Percentiles rank a stretch among this genome's conserved stretches.
These are phyloP conservation scores for Neodidymelliopsis sp. DNA, from an alignment of 2,329 filamentous ascomycete species.

Conservation along the genomic window DNA sequence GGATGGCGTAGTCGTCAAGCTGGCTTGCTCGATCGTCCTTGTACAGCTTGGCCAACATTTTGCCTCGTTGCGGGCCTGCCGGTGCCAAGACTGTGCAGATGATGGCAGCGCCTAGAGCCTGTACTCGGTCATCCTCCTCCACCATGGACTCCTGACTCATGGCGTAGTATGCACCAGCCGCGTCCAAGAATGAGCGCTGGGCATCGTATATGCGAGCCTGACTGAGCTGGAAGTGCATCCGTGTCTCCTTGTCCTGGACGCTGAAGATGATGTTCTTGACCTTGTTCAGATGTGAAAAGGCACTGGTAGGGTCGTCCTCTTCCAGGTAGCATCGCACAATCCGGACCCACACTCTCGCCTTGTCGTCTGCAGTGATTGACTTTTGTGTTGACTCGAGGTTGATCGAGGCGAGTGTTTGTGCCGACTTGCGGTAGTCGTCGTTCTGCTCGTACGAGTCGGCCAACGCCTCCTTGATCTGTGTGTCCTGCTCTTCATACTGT, in stretches of 20 bases:
- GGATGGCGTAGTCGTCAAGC: conserved; percentile 81
- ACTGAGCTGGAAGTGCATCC: conserved; percentile 86
- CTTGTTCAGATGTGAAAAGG: conserved; percentile 89
- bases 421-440: conserved; percentile 82
- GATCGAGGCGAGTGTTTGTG: conserved; percentile 80
- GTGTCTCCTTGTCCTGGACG: conserved; percentile 75
- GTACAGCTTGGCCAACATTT: conserved; percentile 83
- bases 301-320: conserved; percentile 85
- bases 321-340: conserved; percentile 95
- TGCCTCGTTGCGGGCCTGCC: conserved; percentile 83
- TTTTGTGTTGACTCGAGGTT: conserved; percentile 90
- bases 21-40: conserved; percentile 85
- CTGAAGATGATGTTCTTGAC: conserved; percentile 91
- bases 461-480: conserved; percentile 78
- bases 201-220: conserved; percentile 94
- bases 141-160: conserved; percentile 80
- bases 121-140: conserved; percentile 85
- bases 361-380: conserved; percentile 80
- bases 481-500: conserved; percentile 82
- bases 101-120: conserved; percentile 85
- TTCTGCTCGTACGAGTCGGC: conserved; percentile 83
- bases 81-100: conserved; percentile 92
- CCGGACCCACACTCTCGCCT: conserved; percentile 86
- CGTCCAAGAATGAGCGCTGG: conserved; percentile 86
- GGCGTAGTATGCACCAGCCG: conserved; percentile 85